A percentile compares a stretch with the other conserved stretches of the same genome.
phyloP scores from a whole-genome alignment of 805 yeast genomes.

The Wickerhamiella hasegawae region DNA sequence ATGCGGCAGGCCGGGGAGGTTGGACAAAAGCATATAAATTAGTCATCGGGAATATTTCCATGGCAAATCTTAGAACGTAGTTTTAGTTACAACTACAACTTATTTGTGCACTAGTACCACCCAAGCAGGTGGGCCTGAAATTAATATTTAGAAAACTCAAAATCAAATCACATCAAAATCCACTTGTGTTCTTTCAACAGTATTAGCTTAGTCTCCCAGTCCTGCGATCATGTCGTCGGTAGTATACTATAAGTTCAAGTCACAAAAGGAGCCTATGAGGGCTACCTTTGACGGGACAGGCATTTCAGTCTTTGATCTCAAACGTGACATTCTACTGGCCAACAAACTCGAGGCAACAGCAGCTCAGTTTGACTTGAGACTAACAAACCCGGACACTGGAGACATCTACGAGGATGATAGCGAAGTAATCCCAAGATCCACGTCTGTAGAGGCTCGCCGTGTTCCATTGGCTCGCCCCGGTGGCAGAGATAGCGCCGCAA shows the following conservation, averaged over 20 bases:
- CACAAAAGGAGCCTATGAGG: constrained; percentile 65
- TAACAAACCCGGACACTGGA: constrained; percentile 55
- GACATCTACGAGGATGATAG: constrained; percentile 80
- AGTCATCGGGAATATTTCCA: too few relatives aligned
- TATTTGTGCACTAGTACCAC: too few relatives aligned
- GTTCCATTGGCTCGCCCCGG: constrained; percentile 43
- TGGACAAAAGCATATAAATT: too few relatives aligned
- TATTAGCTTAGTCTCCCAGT: too few relatives aligned
- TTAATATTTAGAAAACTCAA: too few relatives aligned
- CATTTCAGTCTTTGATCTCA: constrained; percentile 82
- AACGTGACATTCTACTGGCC: constrained; percentile 70
- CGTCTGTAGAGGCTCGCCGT: constrained; percentile 66
- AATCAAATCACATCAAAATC: too few relatives aligned
- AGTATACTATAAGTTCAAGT: constrained; percentile 71
- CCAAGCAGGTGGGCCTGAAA: too few relatives aligned
- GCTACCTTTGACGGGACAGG: constrained; percentile 94
- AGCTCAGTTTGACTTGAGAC: constrained; percentile 53
- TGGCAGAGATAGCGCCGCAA: constrained; percentile 37
- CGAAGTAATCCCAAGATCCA: constrained; percentile 77
- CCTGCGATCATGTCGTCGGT: constrained; percentile 86
- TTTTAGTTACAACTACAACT: too few relatives aligned
- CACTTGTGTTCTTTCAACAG: too few relatives aligned
- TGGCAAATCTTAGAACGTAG: too few relatives aligned
- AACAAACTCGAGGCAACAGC: constrained; percentile 72
- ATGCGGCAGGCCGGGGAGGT: too few relatives aligned